Percentiles rank a stretch among this genome's conserved stretches.
These are phyloP conservation scores for Aspergillus affinis DNA, from an alignment of 495 filamentous ascomycete species.

Conservation along the genomic window DNA sequence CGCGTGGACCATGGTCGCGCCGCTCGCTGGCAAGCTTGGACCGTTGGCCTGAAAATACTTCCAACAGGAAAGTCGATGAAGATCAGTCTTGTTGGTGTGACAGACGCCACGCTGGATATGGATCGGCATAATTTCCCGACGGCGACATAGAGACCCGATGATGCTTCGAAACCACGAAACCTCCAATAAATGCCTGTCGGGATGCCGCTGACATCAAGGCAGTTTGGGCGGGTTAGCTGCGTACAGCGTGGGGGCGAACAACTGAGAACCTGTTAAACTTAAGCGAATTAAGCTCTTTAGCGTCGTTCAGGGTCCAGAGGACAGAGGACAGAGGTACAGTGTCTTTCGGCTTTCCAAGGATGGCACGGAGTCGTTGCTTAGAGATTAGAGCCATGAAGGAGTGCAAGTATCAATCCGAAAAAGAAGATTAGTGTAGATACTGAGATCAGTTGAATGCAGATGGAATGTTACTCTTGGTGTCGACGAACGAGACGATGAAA, in stretches of 20 bases:
- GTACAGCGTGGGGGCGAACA: neutral
- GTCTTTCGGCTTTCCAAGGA: too few species aligned
- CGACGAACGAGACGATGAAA: too few species aligned
- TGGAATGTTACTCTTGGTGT: too few species aligned
- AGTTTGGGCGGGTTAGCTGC: neutral
- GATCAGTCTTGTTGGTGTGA: neutral
- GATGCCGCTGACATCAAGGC: neutral
- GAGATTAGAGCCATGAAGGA: neutral
- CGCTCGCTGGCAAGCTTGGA: neutral
- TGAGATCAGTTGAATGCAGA: too few species aligned
- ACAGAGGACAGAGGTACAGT: too few species aligned
- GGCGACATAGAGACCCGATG: neutral
- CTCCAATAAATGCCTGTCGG: neutral
- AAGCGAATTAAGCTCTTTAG: conserved; percentile 1
- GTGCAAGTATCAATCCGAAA: too few species aligned
- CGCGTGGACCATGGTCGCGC: conserved; percentile 13
- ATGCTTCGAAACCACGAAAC: too few species aligned
- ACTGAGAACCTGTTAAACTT: neutral
- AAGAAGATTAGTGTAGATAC: too few species aligned
- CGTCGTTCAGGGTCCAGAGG: neutral
- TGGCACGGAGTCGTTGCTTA: too few species aligned
- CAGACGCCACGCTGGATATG: neutral
- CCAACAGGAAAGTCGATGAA: neutral
- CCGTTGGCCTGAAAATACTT: neutral
- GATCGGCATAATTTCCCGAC: neutral